Evolutionary conservation across 805 yeast species (phyloP).

Genomic region (Kuraishia borneana): DNA sequence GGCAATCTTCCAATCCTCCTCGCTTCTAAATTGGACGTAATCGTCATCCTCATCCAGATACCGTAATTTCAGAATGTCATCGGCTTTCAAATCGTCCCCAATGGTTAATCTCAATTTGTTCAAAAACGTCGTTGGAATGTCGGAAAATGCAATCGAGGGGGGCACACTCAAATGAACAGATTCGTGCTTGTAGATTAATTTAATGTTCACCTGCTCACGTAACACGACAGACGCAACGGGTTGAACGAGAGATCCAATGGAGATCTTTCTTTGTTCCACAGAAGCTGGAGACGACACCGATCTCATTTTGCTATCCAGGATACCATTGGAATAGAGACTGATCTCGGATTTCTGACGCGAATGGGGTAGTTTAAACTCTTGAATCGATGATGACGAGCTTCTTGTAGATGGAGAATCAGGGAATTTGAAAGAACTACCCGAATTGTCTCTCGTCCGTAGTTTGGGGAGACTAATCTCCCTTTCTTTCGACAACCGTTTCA

Average conservation of each 20-base stretch:
- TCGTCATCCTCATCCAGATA: conserved; percentile 96
- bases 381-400: conserved; percentile 4
- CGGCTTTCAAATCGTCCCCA: conserved; percentile 40
- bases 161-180: conserved; percentile 61
- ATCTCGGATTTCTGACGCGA: conserved; percentile 5
- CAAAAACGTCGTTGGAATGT: conserved; percentile 31
- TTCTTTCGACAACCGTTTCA: conserved; percentile 31
- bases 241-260: not conserved
- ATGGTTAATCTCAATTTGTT: conserved; percentile 46
- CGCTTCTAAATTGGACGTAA: conserved; percentile 70
- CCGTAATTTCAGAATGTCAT: conserved; percentile 51
- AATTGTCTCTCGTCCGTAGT: conserved; percentile 1
- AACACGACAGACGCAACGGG: not conserved
- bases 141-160: conserved; percentile 8
- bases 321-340: not conserved
- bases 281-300: conserved; percentile 22
- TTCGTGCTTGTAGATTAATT: conserved; percentile 26
- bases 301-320: conserved; percentile 15
- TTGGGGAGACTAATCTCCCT: conserved; percentile 14
- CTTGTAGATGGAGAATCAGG: conserved; percentile 8
- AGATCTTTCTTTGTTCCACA: conserved; percentile 2
- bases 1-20: conserved; percentile 85
- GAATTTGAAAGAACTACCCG: conserved; percentile 1
- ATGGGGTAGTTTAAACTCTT: conserved; percentile 2
- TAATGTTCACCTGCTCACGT: conserved; percentile 12